Conservation (phyloP, 2,329 filamentous ascomycete species). For the Aphanoascus verrucosus region DNA sequence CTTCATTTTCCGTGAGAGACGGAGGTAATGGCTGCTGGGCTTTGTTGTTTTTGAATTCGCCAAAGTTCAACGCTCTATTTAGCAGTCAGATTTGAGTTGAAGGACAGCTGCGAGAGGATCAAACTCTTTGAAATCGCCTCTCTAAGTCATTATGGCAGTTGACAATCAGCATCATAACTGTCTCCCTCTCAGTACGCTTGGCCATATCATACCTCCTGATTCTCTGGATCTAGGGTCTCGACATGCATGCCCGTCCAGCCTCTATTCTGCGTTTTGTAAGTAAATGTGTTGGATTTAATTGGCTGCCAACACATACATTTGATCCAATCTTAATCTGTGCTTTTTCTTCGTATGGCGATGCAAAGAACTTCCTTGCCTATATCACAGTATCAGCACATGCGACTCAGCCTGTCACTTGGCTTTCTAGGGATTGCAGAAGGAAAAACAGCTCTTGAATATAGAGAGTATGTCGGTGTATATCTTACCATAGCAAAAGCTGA, state of each 20-base stretch:
- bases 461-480: neutral
- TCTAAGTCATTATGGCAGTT: conserved; percentile 33
- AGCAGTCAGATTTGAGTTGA: neutral
- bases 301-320: conserved; percentile 32
- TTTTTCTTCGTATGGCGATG: conserved; percentile 60
- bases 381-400: neutral
- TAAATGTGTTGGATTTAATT: neutral
- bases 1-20: conserved; percentile 49
- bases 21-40: conserved; percentile 67
- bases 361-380: conserved; percentile 64
- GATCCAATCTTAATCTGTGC: conserved; percentile 61
- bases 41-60: conserved; percentile 58
- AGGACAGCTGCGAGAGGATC: conserved; percentile 15
- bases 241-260: conserved; percentile 84
- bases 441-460: neutral
- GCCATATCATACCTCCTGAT: conserved; percentile 53
- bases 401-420: neutral
- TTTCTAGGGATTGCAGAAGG: neutral
- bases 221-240: conserved; percentile 75
- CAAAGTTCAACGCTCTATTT: conserved; percentile 82
- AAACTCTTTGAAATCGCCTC: conserved; percentile 82
- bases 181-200: conserved; percentile 7
- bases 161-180: neutral
- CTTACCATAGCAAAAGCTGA: conserved; percentile 64
- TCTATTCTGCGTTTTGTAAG: conserved; percentile 49